Base-by-base conservation (phyloP, 306 rosid species). In the Prunus padus region DNA sequence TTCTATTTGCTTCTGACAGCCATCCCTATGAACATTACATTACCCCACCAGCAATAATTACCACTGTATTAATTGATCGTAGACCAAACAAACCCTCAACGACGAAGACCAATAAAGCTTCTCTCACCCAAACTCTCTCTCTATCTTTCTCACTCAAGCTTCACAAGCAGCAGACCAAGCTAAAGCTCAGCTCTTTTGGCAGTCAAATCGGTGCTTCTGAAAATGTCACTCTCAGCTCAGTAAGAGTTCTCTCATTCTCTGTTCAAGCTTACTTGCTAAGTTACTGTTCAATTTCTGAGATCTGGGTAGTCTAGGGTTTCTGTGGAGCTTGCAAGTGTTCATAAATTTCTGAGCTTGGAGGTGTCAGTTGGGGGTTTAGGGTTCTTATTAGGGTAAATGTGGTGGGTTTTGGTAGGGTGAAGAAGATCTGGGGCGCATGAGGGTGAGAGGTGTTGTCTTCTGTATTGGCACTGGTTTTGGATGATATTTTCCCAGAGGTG, bases 381-480 rank as follows among this genome's bases (percentile, higher is more conserved):
- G 71, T 57, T 60, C 67, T 28, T 78, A 65, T 76, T 63, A 63
- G 30, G 55, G 51, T 81, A 76, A 69, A 69, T 54, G 86, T 66
- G 73, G 55, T 51, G 47, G 72, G 26, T 67, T 44, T 61, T 83
- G 42, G 37, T 77, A 64, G 87, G 82, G 70, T 64, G 18, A 46
- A 45, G 80, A 86, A 83, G 89, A 86, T 83, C 89, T 72, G 82
- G 85, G 49, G 81, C 76, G 80, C 79, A 89, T 86, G 89, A 83
- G 79, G 87, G 68, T 83, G 33, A 83, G 74, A 25, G 81, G 84
- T 68, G 26, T 83, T 75, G 77, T 81, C 73, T 85, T 64, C 78
- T 89, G 87, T 80, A 80, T 87, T 79, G 89, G 89, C 18, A 85
- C 83, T 82, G 89, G 86, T 67, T 87, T 89, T 74, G 91, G 94